These are phyloP conservation scores for Dothistroma pini DNA, from an alignment of 2,329 filamentous ascomycete species.

Conservation along the genomic window DNA sequence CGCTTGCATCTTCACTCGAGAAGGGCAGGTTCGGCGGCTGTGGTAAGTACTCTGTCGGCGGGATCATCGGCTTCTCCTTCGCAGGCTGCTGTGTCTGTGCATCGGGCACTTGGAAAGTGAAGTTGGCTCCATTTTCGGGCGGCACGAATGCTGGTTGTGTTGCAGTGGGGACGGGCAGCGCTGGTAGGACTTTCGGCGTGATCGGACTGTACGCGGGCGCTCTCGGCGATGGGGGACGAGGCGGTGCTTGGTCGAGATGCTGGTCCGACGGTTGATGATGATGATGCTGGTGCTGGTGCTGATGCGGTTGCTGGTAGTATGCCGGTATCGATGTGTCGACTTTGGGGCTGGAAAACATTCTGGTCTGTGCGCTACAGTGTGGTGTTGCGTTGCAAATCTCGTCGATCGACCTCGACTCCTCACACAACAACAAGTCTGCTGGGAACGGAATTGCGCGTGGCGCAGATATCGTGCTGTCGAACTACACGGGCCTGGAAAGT, in stretches of 20 bases:
- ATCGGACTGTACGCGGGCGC: constrained; percentile 34
- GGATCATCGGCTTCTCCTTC: constrained; percentile 15
- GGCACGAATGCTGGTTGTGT: constrained; percentile 12
- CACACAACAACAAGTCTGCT: not conserved
- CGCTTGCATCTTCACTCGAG: constrained; percentile 61
- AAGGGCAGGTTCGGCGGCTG: constrained; percentile 46
- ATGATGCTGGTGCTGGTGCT: not conserved
- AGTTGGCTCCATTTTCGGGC: constrained; percentile 20
- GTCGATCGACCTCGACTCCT: not conserved
- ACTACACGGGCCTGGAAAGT: not conserved
- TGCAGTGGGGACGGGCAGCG: constrained; percentile 22
- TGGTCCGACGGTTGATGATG: not conserved
- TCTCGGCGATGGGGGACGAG: constrained; percentile 20
- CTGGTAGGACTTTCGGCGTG: constrained; percentile 34
- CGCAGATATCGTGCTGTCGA: not conserved
- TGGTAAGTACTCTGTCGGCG: constrained; percentile 37
- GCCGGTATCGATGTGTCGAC: constrained; percentile 1
- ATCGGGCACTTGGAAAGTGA: constrained; percentile 14
- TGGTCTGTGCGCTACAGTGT: not conserved
- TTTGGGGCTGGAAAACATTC: not conserved
- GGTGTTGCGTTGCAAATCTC: not conserved
- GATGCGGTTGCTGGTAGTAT: constrained; percentile 2
- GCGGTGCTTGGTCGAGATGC: not conserved
- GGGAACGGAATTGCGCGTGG: not conserved
- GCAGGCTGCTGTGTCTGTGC: constrained; percentile 6